Conservation (phyloP, 495 filamentous ascomycete genomes). For the Annulohypoxylon nitens region DNA sequence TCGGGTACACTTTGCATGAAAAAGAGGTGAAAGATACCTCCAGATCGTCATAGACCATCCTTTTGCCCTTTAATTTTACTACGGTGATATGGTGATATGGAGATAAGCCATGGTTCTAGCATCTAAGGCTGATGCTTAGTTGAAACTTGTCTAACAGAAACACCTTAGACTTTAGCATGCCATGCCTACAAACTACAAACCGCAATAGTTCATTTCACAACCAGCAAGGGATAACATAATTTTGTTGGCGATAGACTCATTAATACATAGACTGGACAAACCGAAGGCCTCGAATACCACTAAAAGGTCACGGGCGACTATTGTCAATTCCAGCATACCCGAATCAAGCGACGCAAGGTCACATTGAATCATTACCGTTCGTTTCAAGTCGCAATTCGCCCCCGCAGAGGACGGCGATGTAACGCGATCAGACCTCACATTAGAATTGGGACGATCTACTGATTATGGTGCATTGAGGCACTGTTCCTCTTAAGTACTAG, state of each 20-base stretch:
- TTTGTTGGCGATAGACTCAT: neutral
- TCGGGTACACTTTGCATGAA: neutral
- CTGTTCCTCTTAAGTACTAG: slow-evolving; percentile 1
- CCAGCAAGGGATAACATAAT: slow-evolving; percentile 2
- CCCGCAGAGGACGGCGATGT: slow-evolving; percentile 38
- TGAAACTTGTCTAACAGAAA: slow-evolving; percentile 8
- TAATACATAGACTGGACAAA: neutral
- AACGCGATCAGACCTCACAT: slow-evolving; percentile 38
- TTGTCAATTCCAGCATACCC: slow-evolving; percentile 23
- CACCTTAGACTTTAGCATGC: neutral
- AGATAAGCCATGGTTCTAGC: slow-evolving; percentile 11
- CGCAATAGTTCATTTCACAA: neutral
- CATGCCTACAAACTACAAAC: slow-evolving; percentile 13
- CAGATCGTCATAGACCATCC: neutral
- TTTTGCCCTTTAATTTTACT: neutral
- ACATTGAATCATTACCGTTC: slow-evolving; percentile 34
- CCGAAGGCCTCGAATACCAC: neutral
- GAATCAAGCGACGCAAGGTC: slow-evolving; percentile 27
- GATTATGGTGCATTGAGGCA: neutral
- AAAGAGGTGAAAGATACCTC: neutral
- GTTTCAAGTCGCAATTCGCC: slow-evolving; percentile 41
- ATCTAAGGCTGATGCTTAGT: slow-evolving; percentile 1
- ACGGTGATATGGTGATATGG: neutral
- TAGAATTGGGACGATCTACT: slow-evolving; percentile 25
- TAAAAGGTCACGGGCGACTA: neutral